These are phyloP conservation scores for Penicillium egyptiacum DNA, from an alignment of 495 filamentous ascomycete genomes.

Conservation along the genomic window DNA sequence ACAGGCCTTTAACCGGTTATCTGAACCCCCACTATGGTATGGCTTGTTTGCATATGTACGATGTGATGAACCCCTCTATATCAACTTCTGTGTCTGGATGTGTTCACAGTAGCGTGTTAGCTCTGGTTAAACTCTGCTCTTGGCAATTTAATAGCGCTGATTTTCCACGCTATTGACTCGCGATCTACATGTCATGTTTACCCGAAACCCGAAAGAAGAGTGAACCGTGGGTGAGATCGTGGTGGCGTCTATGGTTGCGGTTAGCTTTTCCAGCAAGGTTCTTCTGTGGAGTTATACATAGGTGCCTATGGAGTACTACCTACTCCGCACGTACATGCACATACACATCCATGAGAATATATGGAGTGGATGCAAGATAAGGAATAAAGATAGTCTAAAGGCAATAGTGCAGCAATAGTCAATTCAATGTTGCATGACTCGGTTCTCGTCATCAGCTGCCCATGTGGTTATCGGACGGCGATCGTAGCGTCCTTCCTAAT, in stretches of 20 bases:
- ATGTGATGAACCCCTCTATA: background rate
- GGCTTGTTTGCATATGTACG: too few species aligned
- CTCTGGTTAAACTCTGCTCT: background rate
- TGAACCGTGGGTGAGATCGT: background rate
- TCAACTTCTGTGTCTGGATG: background rate
- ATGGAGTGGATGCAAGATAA: too few species aligned
- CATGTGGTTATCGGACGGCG: slow-evolving; percentile 17
- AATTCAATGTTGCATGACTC: background rate
- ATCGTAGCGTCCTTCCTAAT: slow-evolving; percentile 20
- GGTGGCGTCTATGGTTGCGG: background rate
- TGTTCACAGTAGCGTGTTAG: background rate
- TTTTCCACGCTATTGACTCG: background rate
- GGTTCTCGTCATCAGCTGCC: background rate
- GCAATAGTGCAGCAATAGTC: too few species aligned
- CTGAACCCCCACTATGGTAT: background rate
- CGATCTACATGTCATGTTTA: slow-evolving; percentile 4
- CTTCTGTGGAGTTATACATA: too few species aligned
- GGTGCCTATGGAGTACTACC: too few species aligned
- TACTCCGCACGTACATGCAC: too few species aligned
- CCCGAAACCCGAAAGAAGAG: background rate
- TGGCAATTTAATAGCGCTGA: background rate
- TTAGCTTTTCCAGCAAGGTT: background rate
- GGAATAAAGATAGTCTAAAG: too few species aligned
- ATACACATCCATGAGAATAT: too few species aligned
- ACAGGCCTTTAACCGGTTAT: background rate